Base-by-base conservation (phyloP, 768 basidiomycete species). In the Paxillus rubicundulus region DNA sequence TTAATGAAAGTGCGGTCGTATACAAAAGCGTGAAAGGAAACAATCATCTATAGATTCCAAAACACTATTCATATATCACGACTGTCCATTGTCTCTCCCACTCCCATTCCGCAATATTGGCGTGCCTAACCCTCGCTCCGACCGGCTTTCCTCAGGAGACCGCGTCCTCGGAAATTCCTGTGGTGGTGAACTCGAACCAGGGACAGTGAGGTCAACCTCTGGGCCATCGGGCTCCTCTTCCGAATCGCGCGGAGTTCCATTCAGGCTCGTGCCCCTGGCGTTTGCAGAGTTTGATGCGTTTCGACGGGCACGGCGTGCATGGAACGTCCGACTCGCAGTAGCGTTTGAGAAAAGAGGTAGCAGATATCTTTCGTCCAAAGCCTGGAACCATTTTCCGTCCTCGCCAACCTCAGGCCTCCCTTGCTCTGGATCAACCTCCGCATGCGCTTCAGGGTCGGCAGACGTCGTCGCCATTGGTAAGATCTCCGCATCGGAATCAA, bases 331-430 rank as follows among this genome's bases (percentile, higher is more conserved):
- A 57, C 87, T 90, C 16, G 92, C 92, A 0, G 92, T 92, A 14
- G 89, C 90, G 63, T 94, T 94, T 44, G 91, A 92, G 74, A 93
- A 98, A 34, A 98, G 74, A 18, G 95, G 95, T 3, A 98, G 71
- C 17, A 99, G 74, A 68, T 96, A 99, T 58, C 92, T 81, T 72
- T 99, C 94, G 70, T 99, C 96, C 36, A 99, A 72, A 41, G 87
- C 79, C 61, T 94, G 93, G 84, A 98, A 98, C 93, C 94, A 98
- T 68, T 91, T 90, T 27, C 90, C 87, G 48, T 96, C 92, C 52
- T 88, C 86, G 4, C 74, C 78, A 21, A 45, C 47, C 4, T 72
- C 59, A n/a, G 59, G 55, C 27, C 47, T 59, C 55, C 20, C 62
- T 20, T 48, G 45, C 14, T 28, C 57, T 36, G 52, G 49, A n/a